A percentile compares a stretch with the other conserved stretches of the same genome.
Evolutionary conservation across 2,329 filamentous ascomycete species (phyloP).

Genomic region (Thelonectria olida): DNA sequence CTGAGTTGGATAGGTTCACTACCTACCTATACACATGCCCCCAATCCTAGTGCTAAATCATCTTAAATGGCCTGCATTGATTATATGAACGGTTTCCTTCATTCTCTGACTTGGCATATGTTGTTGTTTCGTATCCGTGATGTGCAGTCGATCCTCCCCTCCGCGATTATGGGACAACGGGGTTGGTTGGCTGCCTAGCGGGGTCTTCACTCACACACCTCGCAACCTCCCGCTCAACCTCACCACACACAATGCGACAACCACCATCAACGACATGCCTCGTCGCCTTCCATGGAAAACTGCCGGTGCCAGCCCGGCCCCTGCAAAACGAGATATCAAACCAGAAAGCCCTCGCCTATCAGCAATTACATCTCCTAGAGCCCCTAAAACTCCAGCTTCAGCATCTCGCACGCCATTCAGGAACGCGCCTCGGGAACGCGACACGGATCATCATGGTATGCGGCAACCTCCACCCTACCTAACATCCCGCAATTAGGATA

Average conservation of each 20-base stretch:
- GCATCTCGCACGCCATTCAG: constrained; percentile 15
- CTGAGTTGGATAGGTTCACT: too few relatives aligned
- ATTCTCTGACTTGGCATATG: too few relatives aligned
- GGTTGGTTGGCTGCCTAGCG: not conserved
- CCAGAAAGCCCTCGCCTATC: constrained; percentile 13
- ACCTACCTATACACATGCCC: too few relatives aligned
- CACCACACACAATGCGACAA: not conserved
- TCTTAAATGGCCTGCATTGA: too few relatives aligned
- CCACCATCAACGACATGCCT: constrained; percentile 50
- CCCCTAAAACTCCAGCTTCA: constrained; percentile 1
- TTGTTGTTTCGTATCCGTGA: too few relatives aligned
- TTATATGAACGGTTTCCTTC: too few relatives aligned
- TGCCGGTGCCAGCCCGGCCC: constrained; percentile 26
- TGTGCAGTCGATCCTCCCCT: too few relatives aligned
- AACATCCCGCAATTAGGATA: not conserved
- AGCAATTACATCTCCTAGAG: constrained; percentile 11
- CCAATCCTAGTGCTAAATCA: too few relatives aligned
- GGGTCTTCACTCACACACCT: not conserved
- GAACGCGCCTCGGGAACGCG: constrained; percentile 34
- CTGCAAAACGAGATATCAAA: constrained; percentile 20
- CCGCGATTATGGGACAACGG: too few relatives aligned
- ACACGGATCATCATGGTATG: constrained; percentile 38
- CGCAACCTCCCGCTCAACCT: not conserved
- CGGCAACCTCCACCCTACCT: not conserved
- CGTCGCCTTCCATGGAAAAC: constrained; percentile 63